Evolutionary conservation across 1,139 yeast genomes (phyloP).

Genomic region (Suhomyces choctaworum): DNA sequence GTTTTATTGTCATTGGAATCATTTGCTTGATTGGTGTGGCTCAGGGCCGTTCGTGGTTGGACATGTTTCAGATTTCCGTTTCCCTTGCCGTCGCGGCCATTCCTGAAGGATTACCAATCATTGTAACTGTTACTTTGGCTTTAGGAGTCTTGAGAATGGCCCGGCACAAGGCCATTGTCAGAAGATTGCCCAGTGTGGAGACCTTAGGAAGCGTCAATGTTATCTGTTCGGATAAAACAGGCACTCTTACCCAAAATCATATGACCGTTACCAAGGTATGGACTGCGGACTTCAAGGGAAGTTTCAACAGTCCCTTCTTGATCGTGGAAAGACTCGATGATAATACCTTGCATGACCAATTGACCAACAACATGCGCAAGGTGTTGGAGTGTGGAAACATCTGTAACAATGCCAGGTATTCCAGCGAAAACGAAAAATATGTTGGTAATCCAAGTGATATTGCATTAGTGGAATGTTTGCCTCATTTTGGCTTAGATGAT

Average conservation of each 20-base stretch:
- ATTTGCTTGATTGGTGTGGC: conserved; percentile 83
- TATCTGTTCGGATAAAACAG: conserved; percentile 93
- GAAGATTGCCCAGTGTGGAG: conserved; percentile 91
- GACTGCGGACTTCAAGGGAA: conserved; percentile 71
- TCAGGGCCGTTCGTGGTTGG: conserved; percentile 93
- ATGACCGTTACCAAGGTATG: conserved; percentile 89
- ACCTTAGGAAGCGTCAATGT: conserved; percentile 95
- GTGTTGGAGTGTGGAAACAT: conserved; percentile 69
- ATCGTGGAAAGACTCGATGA: conserved; percentile 50
- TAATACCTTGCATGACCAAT: conserved; percentile 39
- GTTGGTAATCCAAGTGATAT: conserved; percentile 95
- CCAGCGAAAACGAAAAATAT: conserved; percentile 66
- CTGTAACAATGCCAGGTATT: conserved; percentile 78
- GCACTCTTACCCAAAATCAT: conserved; percentile 90
- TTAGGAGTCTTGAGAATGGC: conserved; percentile 97
- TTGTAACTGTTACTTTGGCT: conserved; percentile 94
- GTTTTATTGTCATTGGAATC: conserved; percentile 81
- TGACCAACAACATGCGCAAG: conserved; percentile 53
- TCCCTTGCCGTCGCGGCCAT: conserved; percentile 97
- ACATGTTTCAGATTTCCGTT: conserved; percentile 95
- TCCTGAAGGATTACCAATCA: conserved; percentile 96
- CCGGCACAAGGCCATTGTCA: conserved; percentile 84
- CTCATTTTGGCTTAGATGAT: conserved; percentile 72
- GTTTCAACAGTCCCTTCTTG: conserved; percentile 45
- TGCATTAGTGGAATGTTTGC: conserved; percentile 76